These are phyloP conservation scores for Rhodotorula diobovata DNA, from an alignment of 768 basidiomycete species.

Conservation along the genomic window DNA sequence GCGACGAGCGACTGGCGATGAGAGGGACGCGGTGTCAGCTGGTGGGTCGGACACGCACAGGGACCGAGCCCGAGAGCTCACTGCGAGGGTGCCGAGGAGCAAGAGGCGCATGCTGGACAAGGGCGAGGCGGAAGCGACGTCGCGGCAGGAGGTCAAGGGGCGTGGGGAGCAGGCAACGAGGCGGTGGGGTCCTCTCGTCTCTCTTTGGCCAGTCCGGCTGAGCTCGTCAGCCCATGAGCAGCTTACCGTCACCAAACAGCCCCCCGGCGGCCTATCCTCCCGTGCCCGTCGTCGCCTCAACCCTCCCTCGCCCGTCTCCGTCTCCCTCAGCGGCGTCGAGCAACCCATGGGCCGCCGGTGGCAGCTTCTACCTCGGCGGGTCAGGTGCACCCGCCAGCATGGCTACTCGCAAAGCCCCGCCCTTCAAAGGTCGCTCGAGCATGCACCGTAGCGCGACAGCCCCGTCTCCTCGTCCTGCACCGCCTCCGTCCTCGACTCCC, in stretches of 20 bases:
- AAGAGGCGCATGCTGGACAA: background rate
- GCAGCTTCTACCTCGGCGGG: conserved; percentile 11
- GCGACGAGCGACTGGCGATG: background rate
- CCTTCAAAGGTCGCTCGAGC: conserved; percentile 8
- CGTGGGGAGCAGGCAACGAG: no score
- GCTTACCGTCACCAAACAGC: background rate
- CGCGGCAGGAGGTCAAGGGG: background rate
- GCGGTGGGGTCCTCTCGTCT: no score
- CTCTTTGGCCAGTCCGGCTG: no score
- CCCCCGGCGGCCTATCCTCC: conserved; percentile 14
- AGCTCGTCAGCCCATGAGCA: no score
- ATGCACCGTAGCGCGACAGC: background rate
- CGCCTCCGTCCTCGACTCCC: background rate
- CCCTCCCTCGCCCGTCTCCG: no score
- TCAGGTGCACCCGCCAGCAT: conserved; percentile 7
- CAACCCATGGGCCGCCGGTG: background rate
- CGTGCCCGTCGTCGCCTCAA: background rate
- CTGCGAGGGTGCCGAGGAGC: background rate
- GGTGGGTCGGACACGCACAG: background rate
- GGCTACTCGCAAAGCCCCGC: conserved; percentile 5
- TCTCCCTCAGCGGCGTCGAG: background rate
- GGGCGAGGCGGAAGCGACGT: background rate
- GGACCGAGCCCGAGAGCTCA: background rate
- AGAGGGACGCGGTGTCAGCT: background rate
- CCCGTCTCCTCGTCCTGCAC: background rate